Evolutionary conservation across 2,329 filamentous ascomycete species (phyloP).

Genomic region (Tolypocladium paradoxum): DNA sequence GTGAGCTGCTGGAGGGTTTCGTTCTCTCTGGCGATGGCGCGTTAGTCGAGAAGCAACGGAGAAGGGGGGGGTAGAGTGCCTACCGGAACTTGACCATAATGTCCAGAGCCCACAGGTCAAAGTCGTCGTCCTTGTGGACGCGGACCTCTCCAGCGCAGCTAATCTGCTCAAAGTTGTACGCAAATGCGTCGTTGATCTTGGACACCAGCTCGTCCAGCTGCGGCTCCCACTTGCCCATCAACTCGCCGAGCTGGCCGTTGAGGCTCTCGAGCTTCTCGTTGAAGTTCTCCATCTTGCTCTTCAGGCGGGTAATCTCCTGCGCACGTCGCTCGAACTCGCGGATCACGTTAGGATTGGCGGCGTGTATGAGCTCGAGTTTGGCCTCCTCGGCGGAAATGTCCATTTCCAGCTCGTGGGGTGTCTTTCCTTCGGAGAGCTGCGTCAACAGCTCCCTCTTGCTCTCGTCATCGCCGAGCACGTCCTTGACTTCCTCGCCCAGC

Average conservation of each 20-base stretch:
- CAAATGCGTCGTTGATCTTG: slow-evolving; percentile 83
- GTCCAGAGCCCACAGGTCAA: slow-evolving; percentile 86
- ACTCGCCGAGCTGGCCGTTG: slow-evolving; percentile 46
- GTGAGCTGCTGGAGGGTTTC: slow-evolving; percentile 79
- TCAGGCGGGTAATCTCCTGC: slow-evolving; percentile 56
- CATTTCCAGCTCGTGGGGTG: slow-evolving; percentile 53
- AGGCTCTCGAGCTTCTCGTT: slow-evolving; percentile 44
- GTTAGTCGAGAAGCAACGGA: background rate
- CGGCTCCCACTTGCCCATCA: slow-evolving; percentile 74
- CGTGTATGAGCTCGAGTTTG: slow-evolving; percentile 70
- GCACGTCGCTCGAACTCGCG: slow-evolving; percentile 67
- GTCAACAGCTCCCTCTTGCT: slow-evolving; percentile 29
- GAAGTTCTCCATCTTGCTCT: slow-evolving; percentile 42
- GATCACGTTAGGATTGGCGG: slow-evolving; percentile 64
- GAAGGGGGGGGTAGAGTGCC: slow-evolving; percentile 13
- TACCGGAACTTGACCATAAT: slow-evolving; percentile 93
- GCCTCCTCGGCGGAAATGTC: slow-evolving; percentile 66
- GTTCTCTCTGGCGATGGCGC: slow-evolving; percentile 44
- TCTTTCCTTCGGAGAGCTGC: slow-evolving; percentile 36
- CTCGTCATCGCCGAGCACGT: slow-evolving; percentile 27
- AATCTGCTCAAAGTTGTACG: slow-evolving; percentile 88
- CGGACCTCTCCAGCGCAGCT: slow-evolving; percentile 85
- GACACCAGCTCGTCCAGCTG: slow-evolving; percentile 64
- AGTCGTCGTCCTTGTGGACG: slow-evolving; percentile 84
- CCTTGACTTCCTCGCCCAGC: slow-evolving; percentile 24